A percentile compares a stretch with the other conserved stretches of the same genome.
Evolutionary conservation across 2,329 filamentous ascomycete species (phyloP).

Genomic region (Ascochyta rabiei): DNA sequence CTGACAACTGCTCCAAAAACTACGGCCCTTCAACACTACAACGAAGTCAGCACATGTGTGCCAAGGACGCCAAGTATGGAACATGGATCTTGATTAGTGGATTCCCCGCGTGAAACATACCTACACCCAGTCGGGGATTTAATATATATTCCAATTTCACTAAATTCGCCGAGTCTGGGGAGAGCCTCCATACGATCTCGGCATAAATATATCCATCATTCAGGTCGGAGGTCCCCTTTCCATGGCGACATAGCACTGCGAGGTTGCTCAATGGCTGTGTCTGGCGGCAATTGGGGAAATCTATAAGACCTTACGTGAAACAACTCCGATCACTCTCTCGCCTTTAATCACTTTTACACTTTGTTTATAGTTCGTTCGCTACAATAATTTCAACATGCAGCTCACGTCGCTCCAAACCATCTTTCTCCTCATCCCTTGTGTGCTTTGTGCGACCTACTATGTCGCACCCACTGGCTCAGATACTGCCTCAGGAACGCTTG

Average conservation of each 20-base stretch:
- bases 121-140: slow-evolving; percentile 2
- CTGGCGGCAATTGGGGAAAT: neutral
- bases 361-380: neutral
- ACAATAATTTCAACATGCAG: slow-evolving; percentile 9
- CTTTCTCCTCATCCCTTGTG: slow-evolving; percentile 18
- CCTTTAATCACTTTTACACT: neutral
- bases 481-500: slow-evolving; percentile 50
- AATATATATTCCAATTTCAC: slow-evolving; percentile 4
- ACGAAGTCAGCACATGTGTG: slow-evolving; percentile 8
- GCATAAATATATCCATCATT: slow-evolving; percentile 13
- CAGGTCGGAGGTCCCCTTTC: neutral
- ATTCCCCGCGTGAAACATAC: slow-evolving; percentile 5
- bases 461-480: slow-evolving; percentile 53
- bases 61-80: slow-evolving; percentile 13
- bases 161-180: slow-evolving; percentile 2
- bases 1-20: neutral
- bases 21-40: neutral
- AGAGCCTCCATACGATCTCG: neutral
- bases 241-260: neutral
- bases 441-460: slow-evolving; percentile 48
- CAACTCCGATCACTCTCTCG: neutral
- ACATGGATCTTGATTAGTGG: slow-evolving; percentile 9
- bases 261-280: neutral
- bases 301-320: slow-evolving; percentile 50
- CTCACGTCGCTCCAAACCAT: slow-evolving; percentile 18